These are phyloP conservation scores for Colletotrichum tropicicola DNA, from an alignment of 2,329 filamentous ascomycete species.

Conservation along the genomic window DNA sequence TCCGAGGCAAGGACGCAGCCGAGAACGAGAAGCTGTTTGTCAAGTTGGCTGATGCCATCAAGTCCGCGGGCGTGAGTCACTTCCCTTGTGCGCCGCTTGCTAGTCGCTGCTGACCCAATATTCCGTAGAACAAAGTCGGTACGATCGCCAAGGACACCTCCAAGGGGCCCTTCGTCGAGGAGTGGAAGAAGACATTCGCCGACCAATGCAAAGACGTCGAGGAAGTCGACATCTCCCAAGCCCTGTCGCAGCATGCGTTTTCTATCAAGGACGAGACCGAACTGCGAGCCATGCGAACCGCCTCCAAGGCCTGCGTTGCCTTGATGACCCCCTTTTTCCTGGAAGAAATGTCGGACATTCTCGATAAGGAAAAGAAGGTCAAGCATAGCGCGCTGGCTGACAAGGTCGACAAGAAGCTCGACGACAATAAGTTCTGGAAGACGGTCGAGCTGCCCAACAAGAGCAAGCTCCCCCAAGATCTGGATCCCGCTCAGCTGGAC, in stretches of 20 bases:
- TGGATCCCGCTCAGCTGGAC: constrained; percentile 89
- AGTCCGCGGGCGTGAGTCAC: constrained; percentile 79
- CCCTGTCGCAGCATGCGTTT: constrained; percentile 84
- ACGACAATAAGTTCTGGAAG: constrained; percentile 94
- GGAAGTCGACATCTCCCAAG: constrained; percentile 84
- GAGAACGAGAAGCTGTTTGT: constrained; percentile 92
- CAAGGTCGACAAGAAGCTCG: constrained; percentile 90
- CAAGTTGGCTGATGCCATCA: constrained; percentile 86
- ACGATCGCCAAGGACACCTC: constrained; percentile 85
- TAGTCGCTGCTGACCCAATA: constrained; percentile 6
- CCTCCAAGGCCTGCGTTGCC: constrained; percentile 91
- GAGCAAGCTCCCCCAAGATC: constrained; percentile 83
- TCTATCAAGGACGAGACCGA: constrained; percentile 96
- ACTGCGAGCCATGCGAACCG: constrained; percentile 91
- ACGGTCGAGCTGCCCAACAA: constrained; percentile 74
- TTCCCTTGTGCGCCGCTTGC: background rate
- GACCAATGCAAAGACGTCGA: constrained; percentile 86
- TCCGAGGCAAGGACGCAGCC: constrained; percentile 89
- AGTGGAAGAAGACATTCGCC: constrained; percentile 88
- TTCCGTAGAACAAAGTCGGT: constrained; percentile 83
- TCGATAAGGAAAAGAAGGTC: constrained; percentile 97
- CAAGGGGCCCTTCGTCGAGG: constrained; percentile 89
- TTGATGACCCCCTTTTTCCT: constrained; percentile 97
- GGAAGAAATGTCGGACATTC: constrained; percentile 95
- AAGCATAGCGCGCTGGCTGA: constrained; percentile 87